These are phyloP conservation scores for Candida adriatica DNA, from an alignment of 805 yeast species.

Conservation along the genomic window DNA sequence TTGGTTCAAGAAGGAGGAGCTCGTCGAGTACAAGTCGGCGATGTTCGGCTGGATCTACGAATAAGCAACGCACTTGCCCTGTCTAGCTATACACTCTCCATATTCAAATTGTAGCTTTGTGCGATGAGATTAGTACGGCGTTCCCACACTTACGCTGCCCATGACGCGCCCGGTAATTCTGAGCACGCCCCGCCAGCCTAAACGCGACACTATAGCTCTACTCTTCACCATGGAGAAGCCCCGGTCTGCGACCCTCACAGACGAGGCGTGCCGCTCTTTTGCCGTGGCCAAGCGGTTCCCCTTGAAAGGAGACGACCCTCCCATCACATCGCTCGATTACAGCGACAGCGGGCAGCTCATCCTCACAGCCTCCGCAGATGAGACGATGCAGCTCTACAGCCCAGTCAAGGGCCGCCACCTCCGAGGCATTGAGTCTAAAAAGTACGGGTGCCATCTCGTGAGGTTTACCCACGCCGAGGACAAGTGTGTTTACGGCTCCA, in stretches of 20 bases:
- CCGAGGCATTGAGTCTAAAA: slow-evolving; percentile 72
- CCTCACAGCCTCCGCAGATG: slow-evolving; percentile 73
- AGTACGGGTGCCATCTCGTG: slow-evolving; percentile 88
- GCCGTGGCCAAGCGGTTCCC: slow-evolving; percentile 43
- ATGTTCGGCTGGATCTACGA: slow-evolving; percentile 89
- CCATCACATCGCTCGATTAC: slow-evolving; percentile 63
- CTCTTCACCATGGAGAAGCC: too few relatives aligned
- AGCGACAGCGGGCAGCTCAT: slow-evolving; percentile 79
- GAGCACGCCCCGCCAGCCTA: too few relatives aligned
- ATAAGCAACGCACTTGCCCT: too few relatives aligned
- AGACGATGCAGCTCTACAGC: slow-evolving; percentile 79
- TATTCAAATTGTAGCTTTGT: too few relatives aligned
- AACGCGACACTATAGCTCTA: too few relatives aligned
- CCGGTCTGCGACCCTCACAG: slow-evolving; percentile 3
- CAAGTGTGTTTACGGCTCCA: slow-evolving; percentile 77
- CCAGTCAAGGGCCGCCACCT: slow-evolving; percentile 56
- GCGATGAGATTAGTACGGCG: too few relatives aligned
- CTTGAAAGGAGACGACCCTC: slow-evolving; percentile 4
- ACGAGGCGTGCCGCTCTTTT: slow-evolving; percentile 16
- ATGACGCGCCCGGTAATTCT: too few relatives aligned
- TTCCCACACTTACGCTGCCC: too few relatives aligned
- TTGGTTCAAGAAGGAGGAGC: slow-evolving; percentile 98
- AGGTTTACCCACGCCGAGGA: slow-evolving; percentile 69
- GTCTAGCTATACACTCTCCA: too few relatives aligned
- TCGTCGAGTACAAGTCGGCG: slow-evolving; percentile 85